A percentile compares a stretch with the other conserved stretches of the same genome.
Evolutionary conservation across 2,329 filamentous ascomycete species (phyloP).

Genomic region (Xenoacremonium recifei): DNA sequence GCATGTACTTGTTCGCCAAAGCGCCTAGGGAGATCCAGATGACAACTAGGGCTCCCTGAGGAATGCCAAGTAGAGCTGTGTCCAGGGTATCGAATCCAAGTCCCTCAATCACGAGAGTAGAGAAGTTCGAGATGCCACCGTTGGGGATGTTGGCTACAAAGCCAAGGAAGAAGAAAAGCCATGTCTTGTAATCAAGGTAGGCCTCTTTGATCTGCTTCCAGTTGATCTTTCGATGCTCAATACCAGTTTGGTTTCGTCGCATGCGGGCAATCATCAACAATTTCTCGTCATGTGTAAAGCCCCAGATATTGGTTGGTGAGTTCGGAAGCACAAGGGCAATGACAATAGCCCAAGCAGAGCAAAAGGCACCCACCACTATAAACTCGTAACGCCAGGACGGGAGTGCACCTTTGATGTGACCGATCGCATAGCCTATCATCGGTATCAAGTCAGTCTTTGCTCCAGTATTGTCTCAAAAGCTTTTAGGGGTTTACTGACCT

Average conservation of each 20-base stretch:
- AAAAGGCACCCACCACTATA: constrained; percentile 60
- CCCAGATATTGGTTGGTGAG: constrained; percentile 52
- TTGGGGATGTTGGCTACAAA: constrained; percentile 54
- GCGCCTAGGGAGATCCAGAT: constrained; percentile 41
- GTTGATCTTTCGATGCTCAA: constrained; percentile 56
- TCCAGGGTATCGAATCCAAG: constrained; percentile 48
- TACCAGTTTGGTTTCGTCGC: constrained; percentile 56
- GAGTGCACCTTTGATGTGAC: constrained; percentile 55
- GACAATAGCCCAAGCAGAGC: constrained; percentile 57
- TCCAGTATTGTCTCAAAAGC: background rate
- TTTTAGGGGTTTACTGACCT: constrained; percentile 17
- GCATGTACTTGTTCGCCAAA: constrained; percentile 37
- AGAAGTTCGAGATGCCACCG: constrained; percentile 60
- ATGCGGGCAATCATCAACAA: constrained; percentile 55
- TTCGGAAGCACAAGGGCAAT: constrained; percentile 58
- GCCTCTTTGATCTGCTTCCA: constrained; percentile 55
- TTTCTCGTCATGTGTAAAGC: constrained; percentile 49
- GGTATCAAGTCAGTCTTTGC: background rate
- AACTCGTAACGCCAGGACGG: constrained; percentile 68
- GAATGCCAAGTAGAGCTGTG: constrained; percentile 38
- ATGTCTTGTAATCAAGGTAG: constrained; percentile 57
- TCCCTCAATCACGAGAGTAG: constrained; percentile 57
- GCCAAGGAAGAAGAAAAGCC: constrained; percentile 55
- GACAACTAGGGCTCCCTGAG: constrained; percentile 35
- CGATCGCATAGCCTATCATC: constrained; percentile 52